Evolutionary conservation across 192 early-diverging fungal genomes (phyloP), one percentile per base, ranked within the genome.

Genomic region (Rhizophagus clarus): DNA sequence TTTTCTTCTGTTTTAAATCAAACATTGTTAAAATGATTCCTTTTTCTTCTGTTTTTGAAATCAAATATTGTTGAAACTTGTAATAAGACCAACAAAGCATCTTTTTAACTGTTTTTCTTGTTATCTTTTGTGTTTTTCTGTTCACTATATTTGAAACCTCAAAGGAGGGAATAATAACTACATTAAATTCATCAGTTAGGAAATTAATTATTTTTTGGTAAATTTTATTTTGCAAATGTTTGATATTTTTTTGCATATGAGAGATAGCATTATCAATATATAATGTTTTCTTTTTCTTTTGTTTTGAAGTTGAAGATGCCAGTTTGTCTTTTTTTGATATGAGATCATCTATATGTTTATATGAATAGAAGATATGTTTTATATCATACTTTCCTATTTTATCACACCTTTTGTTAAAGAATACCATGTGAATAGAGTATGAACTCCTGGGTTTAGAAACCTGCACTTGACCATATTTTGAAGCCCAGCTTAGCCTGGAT

Each of bases 61-160:
- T n/a, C n/a, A 29, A 2, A 1, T n/a, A 12, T 66, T 66, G 64
- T 31, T 14, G 24, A 31, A 66, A 66, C 64, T 12, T 22, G 24
- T 66, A 66, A 75, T 75, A 56, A 61, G 24, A 61, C 60, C 73
- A 75, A 34, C 29, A 75, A 62, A 37, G 73, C 60, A 75, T 75
- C 29, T 62, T 75, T 42, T 51, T n/a, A n/a, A 72, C 28, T 42
- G 5, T 42, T 72, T 72, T 42, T 47, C 42, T 45, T 51, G 14
- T 49, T 72, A 72, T 72, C 42, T 72, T 72, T 72, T 1, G 15
- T 72, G 15, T 29, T 72, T 51, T 72, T 45, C 71, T 51, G 71
- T 72, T 72, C 42, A 72, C 40, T 15, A 72, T 15, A 72, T n/a
- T 22, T 72, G 56, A 61, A 75, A 62, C 31, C 31, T 61, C 31